A percentile compares a stretch with the other conserved stretches of the same genome.
Evolutionary conservation across 768 basidiomycete genomes (phyloP).

Genomic region (Leccinum longicurvipes): DNA sequence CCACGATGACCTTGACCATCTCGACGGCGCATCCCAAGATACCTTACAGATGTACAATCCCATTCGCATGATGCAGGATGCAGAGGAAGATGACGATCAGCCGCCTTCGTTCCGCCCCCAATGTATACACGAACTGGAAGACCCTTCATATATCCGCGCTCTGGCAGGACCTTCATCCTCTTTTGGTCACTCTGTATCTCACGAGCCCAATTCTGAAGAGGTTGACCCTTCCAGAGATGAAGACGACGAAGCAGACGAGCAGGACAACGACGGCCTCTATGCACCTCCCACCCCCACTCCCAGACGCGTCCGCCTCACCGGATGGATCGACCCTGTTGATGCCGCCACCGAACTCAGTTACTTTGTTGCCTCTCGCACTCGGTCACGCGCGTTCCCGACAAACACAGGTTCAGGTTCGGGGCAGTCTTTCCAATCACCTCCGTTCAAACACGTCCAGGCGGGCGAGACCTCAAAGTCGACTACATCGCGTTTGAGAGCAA

Average conservation of each 20-base stretch:
- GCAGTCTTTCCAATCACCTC: background rate
- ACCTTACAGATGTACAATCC: slow-evolving; percentile 17
- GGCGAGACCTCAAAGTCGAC: background rate
- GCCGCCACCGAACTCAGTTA: slow-evolving; percentile 48
- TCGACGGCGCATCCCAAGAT: slow-evolving; percentile 14
- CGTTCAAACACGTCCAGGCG: background rate
- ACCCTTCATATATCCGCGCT: slow-evolving; percentile 28
- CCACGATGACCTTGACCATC: slow-evolving; percentile 7
- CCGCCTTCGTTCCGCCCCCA: slow-evolving; percentile 30
- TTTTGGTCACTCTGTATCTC: slow-evolving; percentile 1
- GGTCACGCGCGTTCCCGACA: background rate
- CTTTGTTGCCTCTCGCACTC: slow-evolving; percentile 38
- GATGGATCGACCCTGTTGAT: slow-evolving; percentile 55
- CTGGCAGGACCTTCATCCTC: slow-evolving; percentile 10
- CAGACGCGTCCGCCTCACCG: slow-evolving; percentile 43
- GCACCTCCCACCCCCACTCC: slow-evolving; percentile 21
- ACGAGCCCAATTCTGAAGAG: background rate
- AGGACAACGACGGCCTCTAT: slow-evolving; percentile 12
- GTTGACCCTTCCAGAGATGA: background rate
- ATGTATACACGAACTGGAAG: slow-evolving; percentile 57
- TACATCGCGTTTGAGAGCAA: background rate
- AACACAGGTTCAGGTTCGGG: background rate
- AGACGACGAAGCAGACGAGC: background rate
- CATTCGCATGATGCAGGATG: slow-evolving; percentile 30
- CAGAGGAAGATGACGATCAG: slow-evolving; percentile 26